Base-by-base conservation (phyloP, 2,329 filamentous ascomycete species). In the Cytospora schulzeri region DNA sequence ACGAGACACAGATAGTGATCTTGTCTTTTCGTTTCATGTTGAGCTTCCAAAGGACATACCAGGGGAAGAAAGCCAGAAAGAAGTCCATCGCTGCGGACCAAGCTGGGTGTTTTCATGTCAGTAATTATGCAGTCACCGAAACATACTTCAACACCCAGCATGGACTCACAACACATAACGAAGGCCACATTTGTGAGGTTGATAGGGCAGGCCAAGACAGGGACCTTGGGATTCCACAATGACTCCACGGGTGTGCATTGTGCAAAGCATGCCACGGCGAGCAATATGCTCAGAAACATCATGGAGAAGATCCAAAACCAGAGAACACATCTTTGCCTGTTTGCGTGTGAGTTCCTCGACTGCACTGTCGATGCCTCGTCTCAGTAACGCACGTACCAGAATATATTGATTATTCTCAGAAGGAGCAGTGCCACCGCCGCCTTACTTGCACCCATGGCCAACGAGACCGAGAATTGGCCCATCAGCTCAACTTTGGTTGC, bases 81-180 rank as follows among this genome's bases (percentile, higher is more conserved):
- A 60, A 60, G 48, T 60, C 57, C 57, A 60, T 60, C 22, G 57
- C 57, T n/a, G 57, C 57, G 57, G 29, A 52, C 57, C 57, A 60
- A 26, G 41, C 41, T 45, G 6, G 41, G 7, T 45, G 19, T n/a
- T n/a, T 4, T 45, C 9, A 45, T n/a, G 17, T 45, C 9, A 45
- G 41, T 4, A 35, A 11, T 35, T 11, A 15, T 14, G 14, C 12
- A 35, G 33, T 12, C 9, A 12, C 19, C 17, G n/a, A 4, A 1
- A 4, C 19, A 45, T 7, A 8, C 17, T 6, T 6, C 38, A n/a
- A 22, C 38, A n/a, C 41, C n/a, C 17, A 8, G 8, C 14, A n/a
- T 8, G 22, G 7, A 45, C 41, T 45, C 2, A 45, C 57, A 52
- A 15, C 57, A 60, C 15, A 50, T 60, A 14, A 60, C 57, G 29